Evolutionary conservation across 164 flowering plant species (phyloP).

Genomic region (Kalanchoe fedtschenkoi): DNA sequence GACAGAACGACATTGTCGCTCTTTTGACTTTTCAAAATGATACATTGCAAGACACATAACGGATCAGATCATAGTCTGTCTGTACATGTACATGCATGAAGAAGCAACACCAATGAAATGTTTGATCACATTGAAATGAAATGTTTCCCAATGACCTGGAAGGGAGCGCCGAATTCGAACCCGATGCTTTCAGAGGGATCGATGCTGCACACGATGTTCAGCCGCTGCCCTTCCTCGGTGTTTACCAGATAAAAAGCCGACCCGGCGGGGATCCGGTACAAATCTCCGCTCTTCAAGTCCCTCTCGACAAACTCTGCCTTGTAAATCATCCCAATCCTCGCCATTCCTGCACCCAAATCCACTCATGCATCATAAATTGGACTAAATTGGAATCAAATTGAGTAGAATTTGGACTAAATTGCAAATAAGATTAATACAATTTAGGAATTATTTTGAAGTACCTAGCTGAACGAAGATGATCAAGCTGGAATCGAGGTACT

Average conservation of each 20-base stretch:
- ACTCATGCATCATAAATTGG: not conserved
- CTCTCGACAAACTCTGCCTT: conserved; percentile 46
- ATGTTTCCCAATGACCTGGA: conserved; percentile 35
- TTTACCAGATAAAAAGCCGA: conserved; percentile 71
- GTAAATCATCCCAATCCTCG: conserved; percentile 58
- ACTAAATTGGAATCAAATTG: no score
- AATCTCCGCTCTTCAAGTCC: conserved; percentile 49
- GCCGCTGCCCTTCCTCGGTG: conserved; percentile 53
- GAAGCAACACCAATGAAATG: not conserved
- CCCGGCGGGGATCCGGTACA: conserved; percentile 73
- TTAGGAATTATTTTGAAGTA: conserved; percentile 12
- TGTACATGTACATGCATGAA: not conserved
- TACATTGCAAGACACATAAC: no score
- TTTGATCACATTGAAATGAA: not conserved
- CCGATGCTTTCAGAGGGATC: conserved; percentile 56
- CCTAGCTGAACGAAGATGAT: conserved; percentile 75
- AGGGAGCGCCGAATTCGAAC: conserved; percentile 19
- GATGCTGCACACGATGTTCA: conserved; percentile 66
- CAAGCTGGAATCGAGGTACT: conserved; percentile 66
- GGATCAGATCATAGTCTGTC: no score
- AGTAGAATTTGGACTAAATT: no score
- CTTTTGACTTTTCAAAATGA: no score
- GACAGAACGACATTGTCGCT: no score
- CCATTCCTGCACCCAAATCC: conserved; percentile 47
- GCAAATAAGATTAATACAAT: no score